Percentiles rank a stretch among this genome's conserved stretches.
Conservation (phyloP, 805 yeast genomes). For the Yamadazyma sp. region DNA sequence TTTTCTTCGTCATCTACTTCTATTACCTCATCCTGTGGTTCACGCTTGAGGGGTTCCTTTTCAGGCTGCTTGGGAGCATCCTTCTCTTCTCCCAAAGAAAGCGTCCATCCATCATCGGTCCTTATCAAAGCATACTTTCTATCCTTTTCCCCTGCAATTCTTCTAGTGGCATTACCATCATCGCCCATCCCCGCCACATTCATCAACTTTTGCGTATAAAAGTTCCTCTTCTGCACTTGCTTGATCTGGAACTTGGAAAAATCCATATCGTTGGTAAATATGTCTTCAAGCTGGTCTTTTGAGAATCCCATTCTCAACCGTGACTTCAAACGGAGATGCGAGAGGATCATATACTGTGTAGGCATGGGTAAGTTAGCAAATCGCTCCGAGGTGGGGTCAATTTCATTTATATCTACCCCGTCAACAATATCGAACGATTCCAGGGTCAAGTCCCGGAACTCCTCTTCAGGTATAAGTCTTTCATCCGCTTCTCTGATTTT, state of each 20-base stretch:
- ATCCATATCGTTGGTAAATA: conserved; percentile 84
- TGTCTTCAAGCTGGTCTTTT: conserved; percentile 77
- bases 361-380: conserved; percentile 76
- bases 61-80: conserved; percentile 35
- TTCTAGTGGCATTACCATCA: conserved; percentile 46
- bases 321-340: conserved; percentile 78
- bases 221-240: conserved; percentile 89
- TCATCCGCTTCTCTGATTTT: conserved; percentile 57
- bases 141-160: conserved; percentile 84
- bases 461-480: conserved; percentile 73
- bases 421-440: conserved; percentile 56
- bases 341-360: conserved; percentile 84
- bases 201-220: conserved; percentile 83
- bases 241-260: conserved; percentile 91
- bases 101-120: conserved; percentile 81
- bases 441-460: conserved; percentile 58
- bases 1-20: conserved; percentile 13
- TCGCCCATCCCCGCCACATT: conserved; percentile 77
- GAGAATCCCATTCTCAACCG: conserved; percentile 93
- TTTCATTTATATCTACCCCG: conserved; percentile 64
- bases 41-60: conserved; percentile 1
- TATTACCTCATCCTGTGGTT: not conserved
- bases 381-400: conserved; percentile 82
- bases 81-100: conserved; percentile 55
- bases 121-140: conserved; percentile 71